Percentiles rank a stretch among this genome's conserved stretches.
Evolutionary conservation across 441 rosid genomes (phyloP).

Genomic region (Macaranga tanarius): DNA sequence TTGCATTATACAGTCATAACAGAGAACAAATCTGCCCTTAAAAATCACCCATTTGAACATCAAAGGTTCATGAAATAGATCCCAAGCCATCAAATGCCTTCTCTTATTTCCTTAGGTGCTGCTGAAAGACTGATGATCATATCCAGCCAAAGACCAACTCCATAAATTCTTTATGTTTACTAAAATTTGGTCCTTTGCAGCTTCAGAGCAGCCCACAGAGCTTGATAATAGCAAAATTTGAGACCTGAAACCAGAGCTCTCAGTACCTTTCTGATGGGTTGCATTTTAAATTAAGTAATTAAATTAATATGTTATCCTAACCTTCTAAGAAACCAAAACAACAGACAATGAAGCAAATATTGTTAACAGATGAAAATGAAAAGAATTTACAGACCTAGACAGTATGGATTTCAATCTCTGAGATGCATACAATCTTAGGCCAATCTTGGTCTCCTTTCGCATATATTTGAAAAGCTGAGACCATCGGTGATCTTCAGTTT

Average conservation of each 20-base stretch:
- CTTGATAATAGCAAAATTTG: neutral
- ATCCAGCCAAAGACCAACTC: neutral
- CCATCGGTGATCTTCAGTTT: conserved; percentile 14
- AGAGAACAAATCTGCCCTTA: too few species aligned
- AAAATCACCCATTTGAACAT: neutral
- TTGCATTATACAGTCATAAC: too few species aligned
- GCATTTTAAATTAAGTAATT: too few species aligned
- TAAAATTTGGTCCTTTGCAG: neutral
- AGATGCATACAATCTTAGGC: neutral
- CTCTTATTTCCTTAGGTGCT: too few species aligned
- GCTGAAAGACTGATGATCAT: neutral
- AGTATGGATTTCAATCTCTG: neutral
- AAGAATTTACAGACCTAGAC: neutral
- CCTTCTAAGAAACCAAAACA: too few species aligned
- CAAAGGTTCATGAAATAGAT: neutral
- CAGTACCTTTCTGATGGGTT: too few species aligned
- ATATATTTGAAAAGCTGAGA: neutral
- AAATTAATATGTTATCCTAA: too few species aligned
- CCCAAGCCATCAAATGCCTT: neutral
- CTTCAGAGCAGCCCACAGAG: neutral
- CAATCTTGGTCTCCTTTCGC: conserved; percentile 7
- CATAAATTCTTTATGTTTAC: neutral
- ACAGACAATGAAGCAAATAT: too few species aligned
- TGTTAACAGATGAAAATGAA: too few species aligned
- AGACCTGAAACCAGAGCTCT: neutral